Conservation (phyloP, 2,329 filamentous ascomycete species). For the Dactylella cylindrospora region DNA sequence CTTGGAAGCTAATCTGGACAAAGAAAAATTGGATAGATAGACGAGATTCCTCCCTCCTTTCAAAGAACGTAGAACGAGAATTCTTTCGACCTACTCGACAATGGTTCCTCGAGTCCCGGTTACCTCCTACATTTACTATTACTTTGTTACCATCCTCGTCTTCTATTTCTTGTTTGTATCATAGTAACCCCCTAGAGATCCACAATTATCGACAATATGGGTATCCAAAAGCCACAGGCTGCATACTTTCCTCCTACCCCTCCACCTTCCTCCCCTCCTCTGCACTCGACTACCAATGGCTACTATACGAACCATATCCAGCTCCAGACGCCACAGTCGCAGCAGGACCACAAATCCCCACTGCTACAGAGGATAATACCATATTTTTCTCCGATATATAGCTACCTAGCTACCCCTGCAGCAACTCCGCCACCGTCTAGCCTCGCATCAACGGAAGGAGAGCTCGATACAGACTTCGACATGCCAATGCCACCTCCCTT, state of each 20-base stretch:
- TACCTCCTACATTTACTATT: conserved; percentile 35
- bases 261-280: conserved; percentile 26
- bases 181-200: conserved; percentile 10
- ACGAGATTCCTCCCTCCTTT: no score
- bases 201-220: conserved; percentile 15
- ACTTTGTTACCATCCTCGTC: conserved; percentile 26
- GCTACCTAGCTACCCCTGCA: conserved; percentile 13
- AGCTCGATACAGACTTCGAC: conserved; percentile 3
- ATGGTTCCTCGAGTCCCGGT: conserved; percentile 37
- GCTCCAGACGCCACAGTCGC: conserved; percentile 17
- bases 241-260: conserved; percentile 16
- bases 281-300: conserved; percentile 33
- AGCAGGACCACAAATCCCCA: conserved; percentile 20
- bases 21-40: no score
- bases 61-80: background rate
- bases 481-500: conserved; percentile 16
- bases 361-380: conserved; percentile 26
- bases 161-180: conserved; percentile 44
- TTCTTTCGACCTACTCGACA: background rate
- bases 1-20: no score
- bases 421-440: conserved; percentile 12
- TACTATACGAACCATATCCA: conserved; percentile 35
- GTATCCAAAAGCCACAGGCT: conserved; percentile 16
- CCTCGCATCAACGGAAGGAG: conserved; percentile 8
- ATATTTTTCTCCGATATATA: conserved; percentile 25